These are phyloP conservation scores for Acaromyces ingoldii DNA, from an alignment of 1,284 basidiomycete species.

Conservation along the genomic window DNA sequence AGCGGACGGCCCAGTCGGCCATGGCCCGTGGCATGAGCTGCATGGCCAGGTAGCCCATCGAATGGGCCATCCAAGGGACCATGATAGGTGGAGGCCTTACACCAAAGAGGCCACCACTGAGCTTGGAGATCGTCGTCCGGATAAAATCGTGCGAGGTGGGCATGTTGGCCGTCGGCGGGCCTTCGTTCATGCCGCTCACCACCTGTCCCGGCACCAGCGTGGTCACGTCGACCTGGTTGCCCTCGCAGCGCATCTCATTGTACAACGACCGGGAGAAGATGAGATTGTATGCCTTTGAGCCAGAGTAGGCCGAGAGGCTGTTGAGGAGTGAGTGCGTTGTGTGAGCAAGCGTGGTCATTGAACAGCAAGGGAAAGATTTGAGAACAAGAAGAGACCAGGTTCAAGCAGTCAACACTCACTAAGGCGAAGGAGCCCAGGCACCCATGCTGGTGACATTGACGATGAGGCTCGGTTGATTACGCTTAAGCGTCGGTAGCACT, in stretches of 20 bases:
- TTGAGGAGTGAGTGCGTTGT: too few relatives aligned
- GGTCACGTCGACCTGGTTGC: constrained; percentile 12
- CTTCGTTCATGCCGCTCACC: constrained; percentile 12
- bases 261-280: constrained; percentile 12
- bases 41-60: not conserved
- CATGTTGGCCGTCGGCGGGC: constrained; percentile 7
- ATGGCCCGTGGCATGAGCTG: not conserved
- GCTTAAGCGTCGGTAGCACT: constrained; percentile 10
- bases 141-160: too few relatives aligned
- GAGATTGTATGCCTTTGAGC: constrained; percentile 14
- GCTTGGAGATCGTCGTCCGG: too few relatives aligned
- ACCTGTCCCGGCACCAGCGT: constrained; percentile 15
- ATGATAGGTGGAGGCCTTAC: constrained; percentile 1
- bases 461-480: constrained; percentile 11
- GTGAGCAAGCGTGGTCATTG: too few relatives aligned
- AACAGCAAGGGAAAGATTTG: too few relatives aligned
- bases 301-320: constrained; percentile 10
- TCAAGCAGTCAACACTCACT: constrained; percentile 3
- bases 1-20: not conserved
- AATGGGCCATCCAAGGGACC: not conserved
- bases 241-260: constrained; percentile 13
- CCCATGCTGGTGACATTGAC: constrained; percentile 15
- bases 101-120: constrained; percentile 1
- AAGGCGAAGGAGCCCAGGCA: constrained; percentile 16
- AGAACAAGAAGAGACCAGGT: too few relatives aligned